Evolutionary conservation across 768 basidiomycete species (phyloP).

Genomic region (Auriscalpium vulgare): DNA sequence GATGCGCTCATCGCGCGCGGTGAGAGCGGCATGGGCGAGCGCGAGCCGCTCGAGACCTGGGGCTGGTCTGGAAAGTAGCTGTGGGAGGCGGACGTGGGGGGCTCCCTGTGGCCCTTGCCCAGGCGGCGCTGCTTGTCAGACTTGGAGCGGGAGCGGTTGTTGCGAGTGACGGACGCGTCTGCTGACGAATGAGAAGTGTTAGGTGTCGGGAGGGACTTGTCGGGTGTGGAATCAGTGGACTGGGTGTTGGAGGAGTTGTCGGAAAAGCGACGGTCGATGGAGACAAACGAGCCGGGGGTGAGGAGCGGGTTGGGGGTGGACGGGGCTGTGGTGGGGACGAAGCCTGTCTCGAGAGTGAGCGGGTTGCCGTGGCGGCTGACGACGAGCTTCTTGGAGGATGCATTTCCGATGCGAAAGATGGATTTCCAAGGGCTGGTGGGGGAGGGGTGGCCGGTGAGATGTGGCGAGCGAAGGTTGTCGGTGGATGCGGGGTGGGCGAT

Average conservation of each 20-base stretch:
- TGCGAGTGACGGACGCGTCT: conserved; percentile 12
- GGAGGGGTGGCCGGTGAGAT: conserved; percentile 9
- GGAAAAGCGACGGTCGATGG: conserved; percentile 58
- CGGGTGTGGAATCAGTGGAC: conserved; percentile 61
- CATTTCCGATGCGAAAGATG: conserved; percentile 60
- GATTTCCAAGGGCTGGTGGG: conserved; percentile 52
- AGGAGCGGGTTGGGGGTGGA: conserved; percentile 43
- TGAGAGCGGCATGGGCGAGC: conserved; percentile 46
- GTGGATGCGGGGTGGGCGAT: conserved; percentile 14
- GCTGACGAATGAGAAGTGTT: conserved; percentile 16
- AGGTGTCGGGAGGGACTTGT: conserved; percentile 16
- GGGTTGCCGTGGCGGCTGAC: conserved; percentile 28
- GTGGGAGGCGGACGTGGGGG: conserved; percentile 39
- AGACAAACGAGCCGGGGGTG: conserved; percentile 46
- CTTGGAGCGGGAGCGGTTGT: conserved; percentile 19
- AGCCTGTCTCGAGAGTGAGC: conserved; percentile 47
- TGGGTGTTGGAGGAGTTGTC: conserved; percentile 73
- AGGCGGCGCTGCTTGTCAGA: conserved; percentile 23
- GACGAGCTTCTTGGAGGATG: conserved; percentile 53
- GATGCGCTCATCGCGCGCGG: conserved; percentile 65
- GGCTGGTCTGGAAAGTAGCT: conserved; percentile 35
- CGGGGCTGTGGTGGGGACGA: conserved; percentile 27
- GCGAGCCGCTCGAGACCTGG: conserved; percentile 23
- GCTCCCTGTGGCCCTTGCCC: conserved; percentile 24
- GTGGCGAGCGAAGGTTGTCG: conserved; percentile 8